phyloP scores from a whole-genome alignment of 169 alveolate genomes.

The Babesia divergens region DNA sequence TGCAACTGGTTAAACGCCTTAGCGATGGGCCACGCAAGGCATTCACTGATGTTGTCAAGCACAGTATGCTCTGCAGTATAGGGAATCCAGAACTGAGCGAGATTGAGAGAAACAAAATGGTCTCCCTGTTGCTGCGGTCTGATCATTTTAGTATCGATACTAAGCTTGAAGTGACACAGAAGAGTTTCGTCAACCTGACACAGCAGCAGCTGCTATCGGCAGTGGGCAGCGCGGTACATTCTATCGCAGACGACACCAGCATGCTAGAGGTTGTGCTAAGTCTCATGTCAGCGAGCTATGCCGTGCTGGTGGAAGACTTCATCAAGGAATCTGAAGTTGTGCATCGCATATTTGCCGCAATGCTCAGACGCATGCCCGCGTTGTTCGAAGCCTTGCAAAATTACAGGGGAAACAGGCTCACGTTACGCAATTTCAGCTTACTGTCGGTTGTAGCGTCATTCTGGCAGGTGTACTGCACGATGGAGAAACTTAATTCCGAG shows the following conservation, averaged over 20 bases:
- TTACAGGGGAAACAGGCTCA: neutral
- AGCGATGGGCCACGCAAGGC: neutral
- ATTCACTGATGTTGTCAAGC: neutral
- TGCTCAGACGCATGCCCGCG: neutral
- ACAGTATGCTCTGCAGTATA: neutral
- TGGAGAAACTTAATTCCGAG: neutral
- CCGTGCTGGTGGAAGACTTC: slow-evolving; percentile 3
- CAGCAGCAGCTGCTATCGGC: slow-evolving; percentile 20
- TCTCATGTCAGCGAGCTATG: neutral
- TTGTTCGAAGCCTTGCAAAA: neutral
- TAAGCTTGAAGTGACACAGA: neutral
- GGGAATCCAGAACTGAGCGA: neutral
- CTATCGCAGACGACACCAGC: neutral
- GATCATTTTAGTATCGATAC: neutral
- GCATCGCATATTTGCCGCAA: neutral
- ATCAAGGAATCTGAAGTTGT: neutral
- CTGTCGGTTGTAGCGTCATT: neutral
- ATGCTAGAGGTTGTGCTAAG: neutral
- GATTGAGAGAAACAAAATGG: neutral
- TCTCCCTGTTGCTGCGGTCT: neutral
- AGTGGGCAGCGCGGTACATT: neutral
- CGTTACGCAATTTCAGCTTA: neutral
- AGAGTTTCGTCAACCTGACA: neutral
- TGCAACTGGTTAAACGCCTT: neutral
- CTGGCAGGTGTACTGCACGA: slow-evolving; percentile 8